Evolutionary conservation across 2,329 filamentous ascomycete genomes (phyloP).

Genomic region (Pseudopithomyces chartarum): DNA sequence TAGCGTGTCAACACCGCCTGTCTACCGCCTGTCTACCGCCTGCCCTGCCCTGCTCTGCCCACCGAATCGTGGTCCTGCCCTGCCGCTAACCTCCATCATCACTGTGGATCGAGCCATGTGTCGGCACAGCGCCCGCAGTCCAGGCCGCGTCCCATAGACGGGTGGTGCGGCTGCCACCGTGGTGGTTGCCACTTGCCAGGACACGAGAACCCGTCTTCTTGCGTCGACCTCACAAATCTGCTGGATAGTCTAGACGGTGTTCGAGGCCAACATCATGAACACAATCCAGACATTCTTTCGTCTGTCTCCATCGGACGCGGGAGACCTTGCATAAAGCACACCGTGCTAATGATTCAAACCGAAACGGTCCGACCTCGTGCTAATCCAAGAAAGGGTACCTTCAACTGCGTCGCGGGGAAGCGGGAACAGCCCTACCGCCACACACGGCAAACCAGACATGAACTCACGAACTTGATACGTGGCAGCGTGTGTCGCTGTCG

Average conservation of each 20-base stretch:
- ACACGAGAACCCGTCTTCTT: too few species aligned
- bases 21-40: too few species aligned
- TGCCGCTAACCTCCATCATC: too few species aligned
- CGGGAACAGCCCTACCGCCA: slow-evolving; percentile 24
- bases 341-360: slow-evolving; percentile 17
- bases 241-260: too few species aligned
- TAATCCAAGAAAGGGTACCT: slow-evolving; percentile 19
- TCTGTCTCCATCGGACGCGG: slow-evolving; percentile 20
- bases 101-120: too few species aligned
- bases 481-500: neutral
- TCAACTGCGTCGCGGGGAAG: slow-evolving; percentile 28
- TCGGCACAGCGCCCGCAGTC: too few species aligned
- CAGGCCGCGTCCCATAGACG: too few species aligned
- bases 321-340: slow-evolving; percentile 25
- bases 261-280: neutral
- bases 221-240: too few species aligned
- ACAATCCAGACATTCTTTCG: neutral
- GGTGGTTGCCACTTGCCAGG: too few species aligned
- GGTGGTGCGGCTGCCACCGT: too few species aligned
- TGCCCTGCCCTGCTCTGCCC: too few species aligned
- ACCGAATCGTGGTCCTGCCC: too few species aligned
- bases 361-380: slow-evolving; percentile 14
- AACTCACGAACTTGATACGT: slow-evolving; percentile 3
- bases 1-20: slow-evolving; percentile 26
- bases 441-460: slow-evolving; percentile 24